A percentile compares a stretch with the other conserved stretches of the same genome.
Conservation (phyloP, 1,284 basidiomycete genomes). For the Tausonia pullulans region DNA sequence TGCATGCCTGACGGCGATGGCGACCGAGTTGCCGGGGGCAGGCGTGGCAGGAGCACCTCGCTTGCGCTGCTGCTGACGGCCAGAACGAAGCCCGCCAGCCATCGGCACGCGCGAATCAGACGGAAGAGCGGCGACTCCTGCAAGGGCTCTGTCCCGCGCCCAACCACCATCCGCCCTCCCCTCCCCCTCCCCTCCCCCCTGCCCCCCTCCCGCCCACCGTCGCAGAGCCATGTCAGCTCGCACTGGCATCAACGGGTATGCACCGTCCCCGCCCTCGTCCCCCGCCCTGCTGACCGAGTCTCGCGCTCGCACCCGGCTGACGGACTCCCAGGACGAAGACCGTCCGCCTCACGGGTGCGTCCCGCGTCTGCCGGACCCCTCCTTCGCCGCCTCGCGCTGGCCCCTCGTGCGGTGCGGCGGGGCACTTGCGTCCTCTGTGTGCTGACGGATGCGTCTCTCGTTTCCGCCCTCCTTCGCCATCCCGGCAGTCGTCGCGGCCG, state of each 20-base stretch:
- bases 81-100: too few species aligned
- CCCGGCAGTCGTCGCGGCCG: constrained; percentile 67
- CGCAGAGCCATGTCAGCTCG: constrained; percentile 3
- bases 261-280: neutral
- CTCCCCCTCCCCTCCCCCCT: neutral
- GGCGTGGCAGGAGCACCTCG: too few species aligned
- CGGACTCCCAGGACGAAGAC: constrained; percentile 24
- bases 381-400: neutral
- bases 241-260: neutral
- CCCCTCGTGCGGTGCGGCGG: neutral
- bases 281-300: neutral
- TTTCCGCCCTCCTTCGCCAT: neutral
- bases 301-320: neutral
- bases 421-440: too few species aligned
- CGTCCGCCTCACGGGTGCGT: constrained; percentile 30
- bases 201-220: neutral
- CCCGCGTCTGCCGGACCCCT: neutral
- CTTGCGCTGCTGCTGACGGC: too few species aligned
- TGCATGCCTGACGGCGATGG: too few species aligned
- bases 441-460: neutral
- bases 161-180: neutral
- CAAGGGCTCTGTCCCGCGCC: too few species aligned
- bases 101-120: too few species aligned
- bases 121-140: too few species aligned
- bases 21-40: too few species aligned